Base-by-base conservation (phyloP, 2,329 filamentous ascomycete species). In the Hypoxylon sp. region DNA sequence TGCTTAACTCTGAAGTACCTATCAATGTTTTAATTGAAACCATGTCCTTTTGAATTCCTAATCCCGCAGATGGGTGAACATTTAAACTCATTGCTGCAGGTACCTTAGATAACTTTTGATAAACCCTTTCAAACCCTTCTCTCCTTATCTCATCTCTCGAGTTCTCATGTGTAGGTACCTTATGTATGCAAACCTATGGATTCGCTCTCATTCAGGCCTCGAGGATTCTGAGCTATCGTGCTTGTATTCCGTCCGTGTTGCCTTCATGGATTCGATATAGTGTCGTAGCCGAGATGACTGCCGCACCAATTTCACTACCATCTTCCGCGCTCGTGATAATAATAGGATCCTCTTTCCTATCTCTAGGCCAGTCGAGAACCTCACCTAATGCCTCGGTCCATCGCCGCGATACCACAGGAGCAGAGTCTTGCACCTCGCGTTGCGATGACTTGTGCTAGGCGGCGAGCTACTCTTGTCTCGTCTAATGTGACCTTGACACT, bases 391-490 rank as follows among this genome's bases (percentile, higher is more conserved):
- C 96, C 79, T 90, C 86, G 11, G 96, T 94, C 63, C 94, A 94
- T 60, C 96, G 94, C 96, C 10, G 95, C 94, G 58, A 98, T 93
- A 81, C 96, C 96, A 77, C 96, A 98, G 30, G 95, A 90, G n/a
- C 94, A 97, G 62, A 99, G 89, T 68, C 96, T 93, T 43, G 96
- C 96, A 30, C 94, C 93, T 66, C 96, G 93, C 23, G 94, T 98
- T 55, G 95, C 96, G 72, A 99, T 98, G 5, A 63, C 19, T 49
- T 50, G 23, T 19, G 60, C 51, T 19, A 63, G 46, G 45, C 38
- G 41, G 19, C 38, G 21, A 34, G 60, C 51, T 34, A 63, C 32
- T 14, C 30, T 63, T 23, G 30, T 48, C 25, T 63, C 60, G 5
- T 51, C 53, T 19, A 52, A 4, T 19, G 60, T 63, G 21, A 38